Base-by-base conservation (phyloP, 495 filamentous ascomycete species). In the Hyaloscypha variabilis region DNA sequence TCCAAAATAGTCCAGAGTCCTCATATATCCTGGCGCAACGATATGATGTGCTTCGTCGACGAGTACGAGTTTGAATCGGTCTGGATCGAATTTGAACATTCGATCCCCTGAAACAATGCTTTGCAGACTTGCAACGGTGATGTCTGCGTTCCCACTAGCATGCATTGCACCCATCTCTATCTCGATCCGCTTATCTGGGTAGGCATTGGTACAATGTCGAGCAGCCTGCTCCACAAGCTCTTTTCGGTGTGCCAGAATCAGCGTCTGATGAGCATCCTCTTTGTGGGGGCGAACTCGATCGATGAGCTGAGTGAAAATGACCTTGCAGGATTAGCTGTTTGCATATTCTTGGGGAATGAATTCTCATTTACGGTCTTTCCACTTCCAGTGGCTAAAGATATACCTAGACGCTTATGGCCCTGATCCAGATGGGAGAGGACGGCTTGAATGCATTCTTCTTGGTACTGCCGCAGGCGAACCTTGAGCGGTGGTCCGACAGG, bases 1-100 rank as follows among this genome's bases (percentile, higher is more conserved):
- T 0, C 88, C 85, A 73, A 99, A 93, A 76, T 99, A 84, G 2
- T 81, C 77, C 62, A 99, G 75, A 2, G 85, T 83, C 30, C 79
- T 82, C 65, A 94, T 79, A 72, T 97, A 99, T 36, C 85, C 83
- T 8, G 84, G 79, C 6, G 94, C 90, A 34, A 97, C 94, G 57
- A 98, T 97, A 76, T 98, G 95, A 77, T 99, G 95, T n/a, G 93
- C 94, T 74, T 99, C 95, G 70, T 99, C 95, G 8, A 99, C 94
- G 17, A 99, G 82, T 2, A 99, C 77, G 0, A 99, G 85, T 74
- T 99, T 99, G 81, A 94, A 97, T 24, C 77, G 76, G 2, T 65
- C 75, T 0, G 93, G 91, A 64, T 97, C 87, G 70, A 93, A 98
- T 68, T 96, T 97, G 34, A 70, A 57, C 17, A 97, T 82, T 29